phyloP scores from a whole-genome alignment of 1,139 yeast species.

The Lodderomyces pseudojiufengensis region DNA sequence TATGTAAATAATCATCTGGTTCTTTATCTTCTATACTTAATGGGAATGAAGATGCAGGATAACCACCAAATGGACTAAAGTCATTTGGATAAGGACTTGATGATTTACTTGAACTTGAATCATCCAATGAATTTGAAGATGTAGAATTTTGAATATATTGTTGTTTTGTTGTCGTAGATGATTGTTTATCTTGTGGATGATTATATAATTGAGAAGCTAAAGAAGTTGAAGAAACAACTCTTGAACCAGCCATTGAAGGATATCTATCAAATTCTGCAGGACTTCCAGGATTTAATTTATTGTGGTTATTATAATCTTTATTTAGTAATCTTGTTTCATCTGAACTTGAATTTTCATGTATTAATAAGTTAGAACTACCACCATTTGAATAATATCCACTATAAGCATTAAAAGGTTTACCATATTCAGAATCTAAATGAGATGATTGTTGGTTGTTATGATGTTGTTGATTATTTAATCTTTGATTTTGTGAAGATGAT shows the following conservation, averaged over 20 bases:
- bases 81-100: conserved; percentile 17
- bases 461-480: conserved; percentile 21
- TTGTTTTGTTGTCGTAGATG: conserved; percentile 3
- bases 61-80: conserved; percentile 89
- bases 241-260: conserved; percentile 49
- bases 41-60: conserved; percentile 88
- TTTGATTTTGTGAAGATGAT: conserved; percentile 19
- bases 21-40: conserved; percentile 85
- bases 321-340: conserved; percentile 17
- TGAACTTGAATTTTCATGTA: conserved; percentile 24
- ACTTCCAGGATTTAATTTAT: conserved; percentile 16
- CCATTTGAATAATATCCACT: conserved; percentile 44
- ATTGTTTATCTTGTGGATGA: conserved; percentile 7
- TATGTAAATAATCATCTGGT: conserved; percentile 87
- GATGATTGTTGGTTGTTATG: conserved; percentile 3
- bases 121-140: conserved; percentile 21
- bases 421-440: conserved; percentile 16
- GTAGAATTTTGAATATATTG: conserved; percentile 13
- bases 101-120: conserved; percentile 9
- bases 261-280: conserved; percentile 60
- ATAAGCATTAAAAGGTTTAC: conserved; percentile 42
- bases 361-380: conserved; percentile 39
- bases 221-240: conserved; percentile 45
- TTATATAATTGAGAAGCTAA: conserved; percentile 26
- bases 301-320: conserved; percentile 6